phyloP scores from a whole-genome alignment of 2,329 filamentous ascomycete species.

The Aspergillus fischeri region DNA sequence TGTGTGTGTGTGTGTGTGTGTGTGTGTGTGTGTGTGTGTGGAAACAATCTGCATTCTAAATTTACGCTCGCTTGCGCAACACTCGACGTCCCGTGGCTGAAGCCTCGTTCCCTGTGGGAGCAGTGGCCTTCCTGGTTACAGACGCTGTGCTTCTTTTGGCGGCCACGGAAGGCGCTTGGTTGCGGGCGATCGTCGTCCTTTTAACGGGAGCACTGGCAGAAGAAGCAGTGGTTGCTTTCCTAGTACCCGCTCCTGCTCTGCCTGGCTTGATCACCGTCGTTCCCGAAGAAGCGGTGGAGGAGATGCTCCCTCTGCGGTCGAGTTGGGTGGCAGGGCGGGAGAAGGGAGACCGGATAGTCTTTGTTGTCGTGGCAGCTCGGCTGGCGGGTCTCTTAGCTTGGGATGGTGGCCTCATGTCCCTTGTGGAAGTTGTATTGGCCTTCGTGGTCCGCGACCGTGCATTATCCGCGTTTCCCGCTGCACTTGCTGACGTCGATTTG shows the following conservation, averaged over 20 bases:
- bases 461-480: slow-evolving; percentile 11
- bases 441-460: slow-evolving; percentile 22
- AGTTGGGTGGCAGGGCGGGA: slow-evolving; percentile 37
- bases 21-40: too few relatives aligned
- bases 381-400: slow-evolving; percentile 29
- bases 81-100: slow-evolving; percentile 34
- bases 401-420: slow-evolving; percentile 23
- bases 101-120: slow-evolving; percentile 27
- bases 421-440: slow-evolving; percentile 22
- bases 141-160: slow-evolving; percentile 33
- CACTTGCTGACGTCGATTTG: slow-evolving; percentile 24
- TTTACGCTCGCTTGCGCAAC: slow-evolving; percentile 39
- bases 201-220: slow-evolving; percentile 24
- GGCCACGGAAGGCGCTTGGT: slow-evolving; percentile 29
- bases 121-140: slow-evolving; percentile 31
- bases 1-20: too few relatives aligned
- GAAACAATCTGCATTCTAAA: neutral
- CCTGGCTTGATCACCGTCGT: slow-evolving; percentile 35
- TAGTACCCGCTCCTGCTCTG: slow-evolving; percentile 23
- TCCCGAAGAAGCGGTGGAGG: slow-evolving; percentile 36
- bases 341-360: slow-evolving; percentile 25
- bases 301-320: slow-evolving; percentile 35
- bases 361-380: slow-evolving; percentile 27
- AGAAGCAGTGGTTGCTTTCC: slow-evolving; percentile 27
- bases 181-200: slow-evolving; percentile 25